Evolutionary conservation across 805 yeast genomes (phyloP).

Genomic region (Suhomyces xylopsoci): DNA sequence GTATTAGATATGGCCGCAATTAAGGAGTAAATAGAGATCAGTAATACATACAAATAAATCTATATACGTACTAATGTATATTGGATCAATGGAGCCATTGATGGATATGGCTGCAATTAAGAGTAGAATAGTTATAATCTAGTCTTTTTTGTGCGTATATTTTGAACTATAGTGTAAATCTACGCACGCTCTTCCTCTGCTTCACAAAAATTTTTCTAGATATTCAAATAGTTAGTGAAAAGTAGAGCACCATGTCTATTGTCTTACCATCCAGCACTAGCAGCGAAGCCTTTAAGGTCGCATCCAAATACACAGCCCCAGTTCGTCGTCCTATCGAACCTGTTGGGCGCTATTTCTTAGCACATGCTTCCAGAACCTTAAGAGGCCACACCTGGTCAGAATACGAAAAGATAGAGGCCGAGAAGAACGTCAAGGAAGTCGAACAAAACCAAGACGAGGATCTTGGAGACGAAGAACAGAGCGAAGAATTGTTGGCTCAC

Average conservation of each 20-base stretch:
- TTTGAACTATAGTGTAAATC: not conserved
- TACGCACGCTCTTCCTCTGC: not conserved
- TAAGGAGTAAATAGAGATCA: slow-evolving; percentile 38
- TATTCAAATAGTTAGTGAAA: not conserved
- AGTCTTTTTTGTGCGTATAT: not conserved
- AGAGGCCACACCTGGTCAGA: slow-evolving; percentile 99
- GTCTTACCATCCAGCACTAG: slow-evolving; percentile 49
- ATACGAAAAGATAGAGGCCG: slow-evolving; percentile 90
- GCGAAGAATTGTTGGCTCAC: slow-evolving; percentile 67
- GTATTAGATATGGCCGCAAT: slow-evolving; percentile 87
- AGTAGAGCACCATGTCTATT: slow-evolving; percentile 28
- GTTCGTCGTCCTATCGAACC: slow-evolving; percentile 88
- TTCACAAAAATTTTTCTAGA: slow-evolving; percentile 4
- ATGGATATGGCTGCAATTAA: not conserved
- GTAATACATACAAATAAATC: not conserved
- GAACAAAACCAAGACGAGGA: slow-evolving; percentile 64
- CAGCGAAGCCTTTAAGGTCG: slow-evolving; percentile 50
- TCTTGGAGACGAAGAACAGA: slow-evolving; percentile 71
- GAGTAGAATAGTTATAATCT: not conserved
- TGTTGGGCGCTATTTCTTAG: slow-evolving; percentile 91
- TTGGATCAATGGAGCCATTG: too few species aligned
- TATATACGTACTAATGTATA: too few species aligned
- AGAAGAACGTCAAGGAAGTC: slow-evolving; percentile 68
- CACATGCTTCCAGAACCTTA: slow-evolving; percentile 92
- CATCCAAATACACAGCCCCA: slow-evolving; percentile 52